Percentiles rank a stretch among this genome's conserved stretches.
Evolutionary conservation across 2,329 filamentous ascomycete species (phyloP).

Genomic region (Pestalotiopsis sp.): DNA sequence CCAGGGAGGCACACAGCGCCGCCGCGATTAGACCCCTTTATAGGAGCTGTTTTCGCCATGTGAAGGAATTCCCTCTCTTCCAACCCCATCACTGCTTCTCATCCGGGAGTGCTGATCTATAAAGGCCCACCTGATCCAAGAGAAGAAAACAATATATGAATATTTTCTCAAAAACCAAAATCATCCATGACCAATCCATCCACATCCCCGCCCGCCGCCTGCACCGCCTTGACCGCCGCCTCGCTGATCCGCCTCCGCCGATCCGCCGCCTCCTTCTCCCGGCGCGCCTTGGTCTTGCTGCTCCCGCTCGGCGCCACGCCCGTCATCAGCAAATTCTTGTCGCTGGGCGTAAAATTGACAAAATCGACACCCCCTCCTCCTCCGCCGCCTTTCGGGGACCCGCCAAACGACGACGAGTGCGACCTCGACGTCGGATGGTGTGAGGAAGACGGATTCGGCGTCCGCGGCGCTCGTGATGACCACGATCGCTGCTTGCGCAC

Average conservation of each 20-base stretch:
- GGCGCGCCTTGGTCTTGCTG: conserved; percentile 89
- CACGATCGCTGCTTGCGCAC: conserved; percentile 42
- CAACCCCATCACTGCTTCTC: no score
- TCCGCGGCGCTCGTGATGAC: conserved; percentile 24
- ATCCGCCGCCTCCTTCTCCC: conserved; percentile 86
- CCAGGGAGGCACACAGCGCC: no score
- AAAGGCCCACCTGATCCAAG: no score
- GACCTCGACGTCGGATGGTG: background rate
- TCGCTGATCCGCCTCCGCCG: conserved; percentile 70
- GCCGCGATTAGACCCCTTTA: no score
- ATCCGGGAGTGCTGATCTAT: no score
- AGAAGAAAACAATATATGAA: no score
- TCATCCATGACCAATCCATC: conserved; percentile 54
- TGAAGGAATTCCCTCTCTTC: no score
- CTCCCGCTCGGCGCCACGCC: conserved; percentile 91
- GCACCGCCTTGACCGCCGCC: conserved; percentile 69
- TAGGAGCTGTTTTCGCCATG: no score
- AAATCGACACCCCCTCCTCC: conserved; percentile 58
- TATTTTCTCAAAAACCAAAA: conserved; percentile 29
- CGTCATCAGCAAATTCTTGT: conserved; percentile 78
- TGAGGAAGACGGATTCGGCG: background rate
- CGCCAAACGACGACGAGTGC: background rate
- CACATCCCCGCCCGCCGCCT: conserved; percentile 71
- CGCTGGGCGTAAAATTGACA: conserved; percentile 86
- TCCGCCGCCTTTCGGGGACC: conserved; percentile 23